Base-by-base conservation (phyloP, 345 rosid species). In the Moricandia arvensis region DNA sequence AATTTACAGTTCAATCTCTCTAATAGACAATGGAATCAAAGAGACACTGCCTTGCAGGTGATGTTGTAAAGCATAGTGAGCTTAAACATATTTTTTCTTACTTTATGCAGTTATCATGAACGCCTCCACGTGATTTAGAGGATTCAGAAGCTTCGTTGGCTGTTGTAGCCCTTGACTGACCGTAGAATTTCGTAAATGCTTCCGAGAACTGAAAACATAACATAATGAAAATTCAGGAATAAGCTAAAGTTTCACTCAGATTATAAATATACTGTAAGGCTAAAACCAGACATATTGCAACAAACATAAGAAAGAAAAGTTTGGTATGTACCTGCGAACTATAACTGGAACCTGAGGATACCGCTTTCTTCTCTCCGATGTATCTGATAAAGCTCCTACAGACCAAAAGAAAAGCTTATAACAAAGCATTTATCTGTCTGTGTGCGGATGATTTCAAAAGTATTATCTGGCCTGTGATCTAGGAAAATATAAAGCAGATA, bases 131-230 rank as follows among this genome's bases (percentile, higher is more conserved):
- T 49, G 82, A 77, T 81, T 82, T 84, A 43, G 92, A 84, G 74
- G 87, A 72, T 47, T 89, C 93, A 16, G 67, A 77, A 5, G 83
- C 79, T 29, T 95, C 97, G 72, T 85, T 87, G 83, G 81, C 82
- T 61, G 69, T 77, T 66, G 93, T 88, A 63, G 79, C 66, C 88
- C 85, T 91, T 17, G 97, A 84, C 73, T 89, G 98, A 75, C 97
- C 90, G 58, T 95, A 95, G 35, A 95, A 83, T 75, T 95, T 95
- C 75, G 97, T 93, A 84, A 95, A 90, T 72, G 99, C 97, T 82
- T 86, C 99, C n/a, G 97, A 89, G 61, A 95, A 86, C 99, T 92
- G 84, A 64, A 63, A 77, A 70, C 7, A 58, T 37, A 31, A 24
- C 55, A 55, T 33, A 16, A 12, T 10, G 41, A 62, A 69, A 27